These are phyloP conservation scores for Coemansia sp. DNA, from an alignment of 192 early-diverging fungal genomes.

Conservation along the genomic window DNA sequence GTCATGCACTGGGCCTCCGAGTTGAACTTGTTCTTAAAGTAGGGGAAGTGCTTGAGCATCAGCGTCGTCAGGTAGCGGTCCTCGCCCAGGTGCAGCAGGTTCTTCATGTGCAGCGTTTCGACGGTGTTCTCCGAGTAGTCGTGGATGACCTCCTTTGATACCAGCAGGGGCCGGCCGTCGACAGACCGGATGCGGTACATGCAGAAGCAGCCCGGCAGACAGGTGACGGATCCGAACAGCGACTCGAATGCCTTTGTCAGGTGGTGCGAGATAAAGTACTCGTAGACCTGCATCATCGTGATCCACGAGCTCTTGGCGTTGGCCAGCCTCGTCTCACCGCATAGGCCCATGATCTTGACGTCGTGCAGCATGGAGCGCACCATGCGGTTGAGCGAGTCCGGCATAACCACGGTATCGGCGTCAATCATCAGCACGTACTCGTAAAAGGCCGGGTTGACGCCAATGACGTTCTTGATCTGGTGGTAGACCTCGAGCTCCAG, in stretches of 20 bases:
- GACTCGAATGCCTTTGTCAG: conserved; percentile 98
- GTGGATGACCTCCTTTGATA: conserved; percentile 84
- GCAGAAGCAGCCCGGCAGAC: conserved; percentile 98
- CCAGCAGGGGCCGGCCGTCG: conserved; percentile 80
- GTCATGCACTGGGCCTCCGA: conserved; percentile 93
- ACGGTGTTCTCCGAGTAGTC: conserved; percentile 95
- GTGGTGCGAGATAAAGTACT: conserved; percentile 99
- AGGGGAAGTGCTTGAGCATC: conserved; percentile 98
- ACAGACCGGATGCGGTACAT: conserved; percentile 97
- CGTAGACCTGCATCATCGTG: conserved; percentile 99
- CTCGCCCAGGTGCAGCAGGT: conserved; percentile 97
- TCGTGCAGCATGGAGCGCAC: conserved; percentile 93
- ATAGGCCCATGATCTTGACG: conserved; percentile 91
- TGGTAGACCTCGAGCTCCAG: conserved; percentile 98
- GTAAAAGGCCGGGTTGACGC: conserved; percentile 94
- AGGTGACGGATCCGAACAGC: conserved; percentile 95
- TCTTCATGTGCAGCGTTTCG: conserved; percentile 98
- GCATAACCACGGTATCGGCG: conserved; percentile 92
- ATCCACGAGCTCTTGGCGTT: conserved; percentile 95
- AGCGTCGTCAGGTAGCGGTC: conserved; percentile 96
- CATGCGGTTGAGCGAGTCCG: conserved; percentile 91
- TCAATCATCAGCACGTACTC: conserved; percentile 99
- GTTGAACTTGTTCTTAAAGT: conserved; percentile 92
- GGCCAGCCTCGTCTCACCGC: conserved; percentile 93
- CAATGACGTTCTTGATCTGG: conserved; percentile 99